phyloP scores from a whole-genome alignment of 2,329 filamentous ascomycete species.

The Hypoxylon sp. region DNA sequence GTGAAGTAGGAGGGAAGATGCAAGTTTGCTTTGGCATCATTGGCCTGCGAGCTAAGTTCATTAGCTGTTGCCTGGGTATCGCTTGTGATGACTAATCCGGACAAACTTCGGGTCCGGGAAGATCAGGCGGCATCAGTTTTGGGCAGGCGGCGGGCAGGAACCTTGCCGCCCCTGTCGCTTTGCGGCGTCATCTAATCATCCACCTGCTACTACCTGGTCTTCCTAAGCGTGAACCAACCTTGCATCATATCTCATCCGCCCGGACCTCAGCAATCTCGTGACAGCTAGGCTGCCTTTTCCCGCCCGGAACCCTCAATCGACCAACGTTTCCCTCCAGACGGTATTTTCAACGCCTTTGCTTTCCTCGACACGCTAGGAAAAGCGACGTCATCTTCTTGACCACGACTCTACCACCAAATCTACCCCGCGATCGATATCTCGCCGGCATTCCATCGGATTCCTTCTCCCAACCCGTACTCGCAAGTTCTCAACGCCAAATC shows the following conservation, averaged over 20 bases:
- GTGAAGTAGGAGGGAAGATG: too few relatives aligned
- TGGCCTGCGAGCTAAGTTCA: constrained; percentile 2
- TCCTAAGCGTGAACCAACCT: constrained; percentile 13
- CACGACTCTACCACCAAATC: constrained; percentile 31
- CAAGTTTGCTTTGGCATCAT: constrained; percentile 6
- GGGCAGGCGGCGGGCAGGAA: constrained; percentile 25
- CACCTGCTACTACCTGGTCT: constrained; percentile 15
- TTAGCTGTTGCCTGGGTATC: background rate
- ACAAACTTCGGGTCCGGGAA: constrained; percentile 25
- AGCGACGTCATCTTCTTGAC: constrained; percentile 37
- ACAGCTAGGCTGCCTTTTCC: constrained; percentile 17
- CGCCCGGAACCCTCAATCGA: constrained; percentile 14
- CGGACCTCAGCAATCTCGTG: constrained; percentile 33
- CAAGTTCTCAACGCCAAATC: constrained; percentile 17
- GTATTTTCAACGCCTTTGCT: constrained; percentile 1
- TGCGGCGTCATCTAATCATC: constrained; percentile 41
- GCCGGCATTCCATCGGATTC: constrained; percentile 27
- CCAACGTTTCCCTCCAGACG: constrained; percentile 4
- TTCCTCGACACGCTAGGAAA: constrained; percentile 22
- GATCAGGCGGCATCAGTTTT: constrained; percentile 29
- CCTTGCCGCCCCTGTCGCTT: constrained; percentile 23
- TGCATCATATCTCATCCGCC: constrained; percentile 22
- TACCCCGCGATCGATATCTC: constrained; percentile 47
- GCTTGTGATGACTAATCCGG: constrained; percentile 30
- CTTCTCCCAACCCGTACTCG: constrained; percentile 7